These are phyloP conservation scores for Sapria himalayana DNA, from an alignment of 345 rosid species.

Conservation along the genomic window DNA sequence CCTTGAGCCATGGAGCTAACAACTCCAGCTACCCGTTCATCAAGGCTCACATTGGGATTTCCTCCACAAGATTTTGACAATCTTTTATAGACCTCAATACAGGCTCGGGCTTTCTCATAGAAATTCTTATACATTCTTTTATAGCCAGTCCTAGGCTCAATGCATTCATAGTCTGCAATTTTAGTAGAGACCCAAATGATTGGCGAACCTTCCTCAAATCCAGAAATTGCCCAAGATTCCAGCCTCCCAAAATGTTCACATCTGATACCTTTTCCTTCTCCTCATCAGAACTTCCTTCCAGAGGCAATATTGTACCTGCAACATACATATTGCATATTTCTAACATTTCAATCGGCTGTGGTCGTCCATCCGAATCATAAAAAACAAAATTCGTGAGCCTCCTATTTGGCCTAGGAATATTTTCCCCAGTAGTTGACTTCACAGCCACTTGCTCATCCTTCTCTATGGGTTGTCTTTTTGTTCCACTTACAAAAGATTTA, in stretches of 20 bases:
- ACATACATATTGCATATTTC: slow-evolving; percentile 31
- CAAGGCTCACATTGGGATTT: slow-evolving; percentile 28
- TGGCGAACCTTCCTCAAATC: slow-evolving; percentile 43
- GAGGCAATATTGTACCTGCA: slow-evolving; percentile 29
- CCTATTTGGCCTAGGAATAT: slow-evolving; percentile 20
- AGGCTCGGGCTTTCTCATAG: slow-evolving; percentile 33
- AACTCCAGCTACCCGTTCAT: slow-evolving; percentile 45
- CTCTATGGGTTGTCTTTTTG: slow-evolving; percentile 18
- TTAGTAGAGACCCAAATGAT: slow-evolving; percentile 51
- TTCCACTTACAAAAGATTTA: slow-evolving; percentile 22
- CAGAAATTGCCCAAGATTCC: slow-evolving; percentile 45
- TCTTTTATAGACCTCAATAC: slow-evolving; percentile 40
- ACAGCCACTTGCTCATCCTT: slow-evolving; percentile 36
- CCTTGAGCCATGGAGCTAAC: slow-evolving; percentile 31
- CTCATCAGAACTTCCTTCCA: slow-evolving; percentile 18
- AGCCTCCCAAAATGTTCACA: slow-evolving; percentile 31
- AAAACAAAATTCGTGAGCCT: slow-evolving; percentile 33
- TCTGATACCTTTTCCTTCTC: slow-evolving; percentile 28
- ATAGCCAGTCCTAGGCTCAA: slow-evolving; percentile 32
- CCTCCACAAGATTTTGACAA: slow-evolving; percentile 37
- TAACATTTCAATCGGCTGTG: slow-evolving; percentile 35
- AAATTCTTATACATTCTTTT: slow-evolving; percentile 27
- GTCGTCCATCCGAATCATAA: slow-evolving; percentile 20
- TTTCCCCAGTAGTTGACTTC: slow-evolving; percentile 15
- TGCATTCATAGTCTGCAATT: slow-evolving; percentile 33